Percentiles rank a stretch among this genome's conserved stretches.
phyloP scores from a whole-genome alignment of 768 basidiomycete species.

The Xerocomus potaroensis region DNA sequence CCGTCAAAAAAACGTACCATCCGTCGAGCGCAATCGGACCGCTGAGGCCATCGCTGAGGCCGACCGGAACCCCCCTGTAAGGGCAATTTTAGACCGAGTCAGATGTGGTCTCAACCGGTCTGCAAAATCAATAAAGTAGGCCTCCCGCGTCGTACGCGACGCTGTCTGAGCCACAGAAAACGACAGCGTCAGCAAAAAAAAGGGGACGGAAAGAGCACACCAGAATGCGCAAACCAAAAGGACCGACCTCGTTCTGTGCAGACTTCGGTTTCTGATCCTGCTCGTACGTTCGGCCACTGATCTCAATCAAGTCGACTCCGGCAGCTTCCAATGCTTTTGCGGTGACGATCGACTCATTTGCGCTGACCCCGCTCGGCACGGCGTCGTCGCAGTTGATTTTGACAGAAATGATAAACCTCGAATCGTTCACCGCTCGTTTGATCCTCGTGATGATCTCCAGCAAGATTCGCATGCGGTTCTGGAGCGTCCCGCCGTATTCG shows the following conservation, averaged over 20 bases:
- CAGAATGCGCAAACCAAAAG: neutral
- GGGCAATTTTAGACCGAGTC: conserved; percentile 21
- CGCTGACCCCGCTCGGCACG: conserved; percentile 25
- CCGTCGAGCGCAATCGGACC: conserved; percentile 20
- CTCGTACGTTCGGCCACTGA: conserved; percentile 39
- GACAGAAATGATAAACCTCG: conserved; percentile 30
- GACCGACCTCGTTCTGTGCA: conserved; percentile 10
- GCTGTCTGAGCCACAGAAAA: too few species aligned
- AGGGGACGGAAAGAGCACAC: too few species aligned
- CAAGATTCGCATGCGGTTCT: conserved; percentile 47
- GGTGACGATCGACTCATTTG: conserved; percentile 30
- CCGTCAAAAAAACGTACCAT: conserved; percentile 19
- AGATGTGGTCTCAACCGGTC: conserved; percentile 24
- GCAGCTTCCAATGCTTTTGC: conserved; percentile 31
- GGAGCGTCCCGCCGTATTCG: conserved; percentile 51
- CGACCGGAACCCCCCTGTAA: conserved; percentile 32
- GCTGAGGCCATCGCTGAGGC: conserved; percentile 27
- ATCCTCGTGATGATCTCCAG: conserved; percentile 46
- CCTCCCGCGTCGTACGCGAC: too few species aligned
- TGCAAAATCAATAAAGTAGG: conserved; percentile 31
- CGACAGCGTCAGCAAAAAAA: too few species aligned
- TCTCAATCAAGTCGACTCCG: conserved; percentile 38
- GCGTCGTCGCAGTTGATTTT: conserved; percentile 32
- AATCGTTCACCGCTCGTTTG: conserved; percentile 32
- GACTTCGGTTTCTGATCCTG: conserved; percentile 2